Evolutionary conservation across 1,284 basidiomycete species (phyloP).

Genomic region (Fomitopsis schrenkii): DNA sequence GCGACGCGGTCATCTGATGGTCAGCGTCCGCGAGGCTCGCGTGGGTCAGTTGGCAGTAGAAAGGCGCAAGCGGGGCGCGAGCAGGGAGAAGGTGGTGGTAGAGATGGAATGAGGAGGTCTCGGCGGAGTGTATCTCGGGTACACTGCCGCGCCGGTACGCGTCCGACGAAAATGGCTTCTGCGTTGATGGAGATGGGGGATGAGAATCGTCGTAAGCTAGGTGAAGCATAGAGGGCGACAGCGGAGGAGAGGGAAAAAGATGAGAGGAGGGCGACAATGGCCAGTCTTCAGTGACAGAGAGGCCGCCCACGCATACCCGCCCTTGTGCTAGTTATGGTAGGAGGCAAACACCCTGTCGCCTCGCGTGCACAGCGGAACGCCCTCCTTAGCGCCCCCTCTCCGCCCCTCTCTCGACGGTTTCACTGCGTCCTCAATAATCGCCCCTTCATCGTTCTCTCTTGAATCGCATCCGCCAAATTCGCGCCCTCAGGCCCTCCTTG

Average conservation of each 20-base stretch:
- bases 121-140: constrained; percentile 13
- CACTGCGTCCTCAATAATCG: neutral
- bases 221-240: constrained; percentile 15
- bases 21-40: constrained; percentile 15
- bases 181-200: constrained; percentile 9
- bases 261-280: neutral
- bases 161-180: constrained; percentile 12
- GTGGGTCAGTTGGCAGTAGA: constrained; percentile 22
- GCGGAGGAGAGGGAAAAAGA: neutral
- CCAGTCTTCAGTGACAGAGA: neutral
- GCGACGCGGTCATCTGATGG: constrained; percentile 25
- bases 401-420: neutral
- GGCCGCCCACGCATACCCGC: constrained; percentile 4
- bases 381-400: neutral
- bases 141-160: constrained; percentile 20
- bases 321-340: constrained; percentile 10
- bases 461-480: neutral
- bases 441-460: neutral
- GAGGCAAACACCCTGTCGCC: neutral
- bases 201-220: constrained; percentile 11
- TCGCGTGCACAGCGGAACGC: neutral
- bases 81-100: constrained; percentile 5
- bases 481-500: neutral
- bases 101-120: constrained; percentile 4
- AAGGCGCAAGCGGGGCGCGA: constrained; percentile 26